Evolutionary conservation across 1,139 yeast species (phyloP).

Genomic region (Taphrina sp.): DNA sequence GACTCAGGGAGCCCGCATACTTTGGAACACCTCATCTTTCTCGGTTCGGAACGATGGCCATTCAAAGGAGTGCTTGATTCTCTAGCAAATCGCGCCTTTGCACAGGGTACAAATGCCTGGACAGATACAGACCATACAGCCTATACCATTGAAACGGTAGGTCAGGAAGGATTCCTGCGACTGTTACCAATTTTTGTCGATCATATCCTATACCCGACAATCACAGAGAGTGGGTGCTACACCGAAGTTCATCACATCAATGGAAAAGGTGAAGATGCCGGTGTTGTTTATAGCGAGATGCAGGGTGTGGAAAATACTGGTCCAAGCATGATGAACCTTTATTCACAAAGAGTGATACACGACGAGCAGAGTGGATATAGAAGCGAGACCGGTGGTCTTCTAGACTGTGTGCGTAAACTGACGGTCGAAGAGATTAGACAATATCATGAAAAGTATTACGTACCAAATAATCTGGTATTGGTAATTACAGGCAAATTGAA

Average conservation of each 20-base stretch:
- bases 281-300: slow-evolving; percentile 97
- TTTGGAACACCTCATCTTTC: slow-evolving; percentile 79
- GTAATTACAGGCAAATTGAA: slow-evolving; percentile 83
- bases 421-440: slow-evolving; percentile 69
- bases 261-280: slow-evolving; percentile 86
- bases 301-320: slow-evolving; percentile 84
- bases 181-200: slow-evolving; percentile 87
- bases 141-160: slow-evolving; percentile 86
- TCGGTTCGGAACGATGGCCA: slow-evolving; percentile 90
- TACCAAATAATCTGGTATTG: slow-evolving; percentile 80
- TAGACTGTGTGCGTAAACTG: slow-evolving; percentile 69
- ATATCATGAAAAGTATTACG: slow-evolving; percentile 69
- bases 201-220: slow-evolving; percentile 77
- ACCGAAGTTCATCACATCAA: slow-evolving; percentile 96
- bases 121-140: slow-evolving; percentile 95
- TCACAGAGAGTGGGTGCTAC: slow-evolving; percentile 83
- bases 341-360: slow-evolving; percentile 48
- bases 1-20: slow-evolving; percentile 97
- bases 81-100: slow-evolving; percentile 78
- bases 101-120: slow-evolving; percentile 89
- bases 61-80: slow-evolving; percentile 88
- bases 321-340: slow-evolving; percentile 57
- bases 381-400: slow-evolving; percentile 91
- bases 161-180: slow-evolving; percentile 90
- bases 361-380: slow-evolving; percentile 74